Evolutionary conservation across 2,329 filamentous ascomycete species (phyloP).

Genomic region (Xylogone sp.): DNA sequence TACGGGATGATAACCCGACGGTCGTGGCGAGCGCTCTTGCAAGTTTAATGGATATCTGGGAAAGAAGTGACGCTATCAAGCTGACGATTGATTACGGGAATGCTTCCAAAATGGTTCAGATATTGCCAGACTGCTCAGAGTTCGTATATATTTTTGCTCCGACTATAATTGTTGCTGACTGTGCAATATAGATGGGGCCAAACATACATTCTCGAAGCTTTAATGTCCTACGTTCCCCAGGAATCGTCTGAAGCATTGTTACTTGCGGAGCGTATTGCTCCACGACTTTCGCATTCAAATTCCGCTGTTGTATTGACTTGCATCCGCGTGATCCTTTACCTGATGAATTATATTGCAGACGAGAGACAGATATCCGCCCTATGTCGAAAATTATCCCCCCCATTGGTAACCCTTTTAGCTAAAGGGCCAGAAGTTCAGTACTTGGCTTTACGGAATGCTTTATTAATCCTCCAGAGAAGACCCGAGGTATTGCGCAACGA

Average conservation of each 20-base stretch:
- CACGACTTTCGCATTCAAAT: constrained; percentile 95
- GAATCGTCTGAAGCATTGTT: constrained; percentile 84
- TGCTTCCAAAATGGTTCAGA: constrained; percentile 96
- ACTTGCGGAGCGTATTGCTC: constrained; percentile 88
- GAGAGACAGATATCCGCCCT: constrained; percentile 82
- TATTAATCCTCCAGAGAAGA: constrained; percentile 87
- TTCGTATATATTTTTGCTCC: constrained; percentile 41
- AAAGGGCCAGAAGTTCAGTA: constrained; percentile 99
- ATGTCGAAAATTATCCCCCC: constrained; percentile 90
- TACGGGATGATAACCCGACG: constrained; percentile 94
- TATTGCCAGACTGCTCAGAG: constrained; percentile 95
- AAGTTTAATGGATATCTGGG: constrained; percentile 95
- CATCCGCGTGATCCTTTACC: constrained; percentile 91
- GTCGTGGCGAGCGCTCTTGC: constrained; percentile 94
- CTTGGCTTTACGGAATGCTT: constrained; percentile 85
- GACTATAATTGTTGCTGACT: background rate
- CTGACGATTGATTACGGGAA: constrained; percentile 97
- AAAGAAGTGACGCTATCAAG: constrained; percentile 94
- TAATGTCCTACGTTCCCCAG: constrained; percentile 97
- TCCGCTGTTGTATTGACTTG: constrained; percentile 94
- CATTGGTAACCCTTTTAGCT: constrained; percentile 87
- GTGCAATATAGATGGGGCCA: constrained; percentile 76
- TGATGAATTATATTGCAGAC: constrained; percentile 98
- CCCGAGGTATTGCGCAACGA: constrained; percentile 94
- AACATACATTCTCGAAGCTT: constrained; percentile 94